phyloP scores from a whole-genome alignment of 345 rosid species.

The Melaleuca alternifolia region DNA sequence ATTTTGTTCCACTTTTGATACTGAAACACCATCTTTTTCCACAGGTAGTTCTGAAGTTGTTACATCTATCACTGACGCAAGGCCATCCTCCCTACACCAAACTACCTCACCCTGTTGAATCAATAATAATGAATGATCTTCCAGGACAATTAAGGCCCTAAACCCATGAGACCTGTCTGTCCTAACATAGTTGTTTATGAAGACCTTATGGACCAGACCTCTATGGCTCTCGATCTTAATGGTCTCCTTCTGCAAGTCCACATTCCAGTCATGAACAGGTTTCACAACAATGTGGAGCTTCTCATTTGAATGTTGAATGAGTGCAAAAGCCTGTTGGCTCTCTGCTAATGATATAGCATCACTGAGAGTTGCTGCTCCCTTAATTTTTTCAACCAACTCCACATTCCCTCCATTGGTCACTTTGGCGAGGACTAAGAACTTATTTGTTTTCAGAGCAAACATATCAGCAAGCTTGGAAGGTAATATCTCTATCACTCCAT shows the following conservation, averaged over 20 bases:
- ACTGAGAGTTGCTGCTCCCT: conserved; percentile 58
- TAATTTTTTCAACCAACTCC: conserved; percentile 55
- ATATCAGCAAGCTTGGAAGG: conserved; percentile 44
- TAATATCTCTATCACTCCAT: conserved; percentile 43
- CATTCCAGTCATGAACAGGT: conserved; percentile 52
- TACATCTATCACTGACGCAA: conserved; percentile 83
- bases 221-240: conserved; percentile 58
- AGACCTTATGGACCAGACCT: conserved; percentile 80
- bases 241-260: conserved; percentile 62
- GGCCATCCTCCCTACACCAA: conserved; percentile 95
- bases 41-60: conserved; percentile 86
- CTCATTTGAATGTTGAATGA: conserved; percentile 47
- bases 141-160: conserved; percentile 96
- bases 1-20: conserved; percentile 85
- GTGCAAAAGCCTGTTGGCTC: conserved; percentile 58
- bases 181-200: conserved; percentile 76
- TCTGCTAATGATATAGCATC: conserved; percentile 62
- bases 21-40: conserved; percentile 80
- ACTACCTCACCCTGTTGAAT: conserved; percentile 91
- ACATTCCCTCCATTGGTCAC: conserved; percentile 46
- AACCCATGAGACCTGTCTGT: conserved; percentile 96
- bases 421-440: conserved; percentile 32
- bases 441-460: conserved; percentile 43
- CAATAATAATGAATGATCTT: conserved; percentile 89
- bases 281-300: conserved; percentile 69